Conservation (phyloP, 192 early-diverging fungal genomes). For the Backusella westeae region DNA sequence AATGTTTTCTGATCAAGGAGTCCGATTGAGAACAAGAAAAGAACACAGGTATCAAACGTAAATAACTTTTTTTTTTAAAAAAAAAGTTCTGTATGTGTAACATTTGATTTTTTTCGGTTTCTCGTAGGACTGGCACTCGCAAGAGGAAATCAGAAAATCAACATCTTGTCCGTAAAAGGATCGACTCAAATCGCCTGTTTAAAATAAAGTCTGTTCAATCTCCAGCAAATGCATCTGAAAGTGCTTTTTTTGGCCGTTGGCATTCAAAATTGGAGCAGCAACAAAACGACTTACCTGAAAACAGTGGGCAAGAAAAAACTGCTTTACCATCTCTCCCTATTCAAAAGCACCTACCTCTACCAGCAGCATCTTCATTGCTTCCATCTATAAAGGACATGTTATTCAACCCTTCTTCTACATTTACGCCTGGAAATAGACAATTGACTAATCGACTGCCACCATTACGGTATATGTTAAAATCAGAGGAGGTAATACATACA, state of each 20-base stretch:
- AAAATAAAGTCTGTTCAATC: background rate
- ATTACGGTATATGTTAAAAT: background rate
- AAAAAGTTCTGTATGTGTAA: background rate
- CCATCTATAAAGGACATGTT: background rate
- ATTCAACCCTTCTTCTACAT: background rate
- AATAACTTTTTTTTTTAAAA: background rate
- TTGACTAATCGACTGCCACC: background rate
- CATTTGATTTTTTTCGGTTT: background rate
- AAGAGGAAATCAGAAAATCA: background rate
- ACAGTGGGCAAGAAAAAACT: background rate
- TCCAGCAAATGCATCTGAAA: background rate
- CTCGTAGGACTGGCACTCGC: background rate
- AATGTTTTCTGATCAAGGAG: conserved; percentile 91
- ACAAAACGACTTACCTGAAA: background rate
- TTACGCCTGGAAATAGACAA: background rate
- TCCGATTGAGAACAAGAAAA: conserved; percentile 90
- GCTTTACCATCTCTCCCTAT: background rate
- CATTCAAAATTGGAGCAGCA: background rate
- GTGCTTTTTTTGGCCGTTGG: background rate
- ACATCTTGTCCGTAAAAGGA: background rate
- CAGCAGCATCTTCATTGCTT: background rate
- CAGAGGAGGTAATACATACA: background rate
- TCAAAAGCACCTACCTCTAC: background rate
- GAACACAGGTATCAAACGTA: conserved; percentile 56
- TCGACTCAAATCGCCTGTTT: background rate